Percentiles rank a stretch among this genome's conserved stretches.
phyloP scores from a whole-genome alignment of 106 monocot genomes.

The Vanilla planifolia region DNA sequence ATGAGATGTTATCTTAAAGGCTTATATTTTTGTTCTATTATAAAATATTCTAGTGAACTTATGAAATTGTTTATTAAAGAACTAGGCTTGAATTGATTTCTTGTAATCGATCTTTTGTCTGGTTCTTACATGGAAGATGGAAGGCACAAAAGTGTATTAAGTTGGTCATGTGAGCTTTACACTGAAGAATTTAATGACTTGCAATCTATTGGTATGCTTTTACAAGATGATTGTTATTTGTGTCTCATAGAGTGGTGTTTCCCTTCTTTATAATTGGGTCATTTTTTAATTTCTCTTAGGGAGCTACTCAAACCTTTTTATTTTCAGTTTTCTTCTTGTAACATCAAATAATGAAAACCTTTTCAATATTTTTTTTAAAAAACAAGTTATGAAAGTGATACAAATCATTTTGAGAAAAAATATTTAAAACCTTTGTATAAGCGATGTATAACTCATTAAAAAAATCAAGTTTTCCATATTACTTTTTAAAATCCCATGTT shows the following conservation, averaged over 20 bases:
- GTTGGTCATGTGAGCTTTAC: constrained; percentile 67
- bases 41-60: constrained; percentile 49
- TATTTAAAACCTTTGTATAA: too few species aligned
- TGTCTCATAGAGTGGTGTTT: too few species aligned
- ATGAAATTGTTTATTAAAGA: constrained; percentile 62
- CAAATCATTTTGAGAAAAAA: too few species aligned
- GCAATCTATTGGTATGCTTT: constrained; percentile 19
- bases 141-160: constrained; percentile 5
- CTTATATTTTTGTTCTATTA: constrained; percentile 12
- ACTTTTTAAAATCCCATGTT: neutral
- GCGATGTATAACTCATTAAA: too few species aligned
- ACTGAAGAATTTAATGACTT: constrained; percentile 67
- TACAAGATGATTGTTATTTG: constrained; percentile 25
- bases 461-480: too few species aligned
- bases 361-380: too few species aligned
- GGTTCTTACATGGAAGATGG: constrained; percentile 18
- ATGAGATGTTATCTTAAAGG: constrained; percentile 47
- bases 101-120: constrained; percentile 46
- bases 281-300: too few species aligned
- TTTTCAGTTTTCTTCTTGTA: too few species aligned
- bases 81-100: constrained; percentile 65
- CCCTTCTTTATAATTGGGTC: too few species aligned
- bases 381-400: too few species aligned
- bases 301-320: too few species aligned
- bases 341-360: too few species aligned